These are phyloP conservation scores for Seminavis robusta DNA, from an alignment of 108 stramenopile genomes.

Conservation along the genomic window DNA sequence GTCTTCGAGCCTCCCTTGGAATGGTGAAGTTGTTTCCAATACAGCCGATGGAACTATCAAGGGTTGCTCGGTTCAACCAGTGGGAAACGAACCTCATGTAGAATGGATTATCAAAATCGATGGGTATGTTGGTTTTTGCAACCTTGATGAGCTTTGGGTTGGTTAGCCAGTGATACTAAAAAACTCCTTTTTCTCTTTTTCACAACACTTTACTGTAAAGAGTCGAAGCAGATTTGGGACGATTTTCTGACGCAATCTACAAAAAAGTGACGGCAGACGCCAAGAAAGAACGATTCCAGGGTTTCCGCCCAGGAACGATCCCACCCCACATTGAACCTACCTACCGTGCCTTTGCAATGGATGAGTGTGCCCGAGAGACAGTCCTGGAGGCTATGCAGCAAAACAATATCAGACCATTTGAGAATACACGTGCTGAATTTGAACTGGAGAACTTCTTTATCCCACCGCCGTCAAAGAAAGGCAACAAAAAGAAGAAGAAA, in stretches of 20 bases:
- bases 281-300: slow-evolving; percentile 70
- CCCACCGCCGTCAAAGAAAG: slow-evolving; percentile 38
- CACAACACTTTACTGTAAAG: slow-evolving; percentile 15
- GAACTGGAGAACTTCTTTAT: slow-evolving; percentile 46
- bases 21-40: slow-evolving; percentile 60
- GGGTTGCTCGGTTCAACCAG: slow-evolving; percentile 51
- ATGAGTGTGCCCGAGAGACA: slow-evolving; percentile 77
- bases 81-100: slow-evolving; percentile 36
- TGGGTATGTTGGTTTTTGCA: too few relatives aligned
- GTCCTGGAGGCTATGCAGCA: slow-evolving; percentile 81
- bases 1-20: too few relatives aligned
- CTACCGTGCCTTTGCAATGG: slow-evolving; percentile 79
- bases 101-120: slow-evolving; percentile 71
- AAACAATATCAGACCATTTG: slow-evolving; percentile 79
- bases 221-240: slow-evolving; percentile 71
- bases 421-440: slow-evolving; percentile 51
- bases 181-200: slow-evolving; percentile 1
- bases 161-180: neutral
- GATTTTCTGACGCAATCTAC: slow-evolving; percentile 71
- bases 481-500: slow-evolving; percentile 43
- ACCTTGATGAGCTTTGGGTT: neutral
- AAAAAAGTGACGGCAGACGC: slow-evolving; percentile 69
- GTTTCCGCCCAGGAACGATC: slow-evolving; percentile 81
- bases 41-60: slow-evolving; percentile 50
- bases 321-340: slow-evolving; percentile 76